A percentile compares a stretch with the other conserved stretches of the same genome.
These are phyloP conservation scores for Penicillium paneum DNA, from an alignment of 2,329 filamentous ascomycete genomes.

Conservation along the genomic window DNA sequence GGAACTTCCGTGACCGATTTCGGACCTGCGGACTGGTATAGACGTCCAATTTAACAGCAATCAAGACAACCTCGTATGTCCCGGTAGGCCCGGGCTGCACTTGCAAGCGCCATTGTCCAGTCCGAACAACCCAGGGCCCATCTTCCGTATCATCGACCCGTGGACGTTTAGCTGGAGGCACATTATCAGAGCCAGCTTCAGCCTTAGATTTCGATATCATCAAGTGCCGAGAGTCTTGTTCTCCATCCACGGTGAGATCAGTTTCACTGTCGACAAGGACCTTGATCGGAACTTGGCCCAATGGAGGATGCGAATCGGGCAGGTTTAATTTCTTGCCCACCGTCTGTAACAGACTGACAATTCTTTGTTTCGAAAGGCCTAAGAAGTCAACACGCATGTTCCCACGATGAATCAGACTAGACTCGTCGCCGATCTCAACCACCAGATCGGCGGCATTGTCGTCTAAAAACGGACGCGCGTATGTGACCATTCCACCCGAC, in stretches of 20 bases:
- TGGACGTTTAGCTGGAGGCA: constrained; percentile 36
- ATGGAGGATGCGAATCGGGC: constrained; percentile 57
- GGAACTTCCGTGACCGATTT: constrained; percentile 64
- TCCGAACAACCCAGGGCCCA: constrained; percentile 60
- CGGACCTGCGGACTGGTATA: constrained; percentile 63
- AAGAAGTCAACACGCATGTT: constrained; percentile 67
- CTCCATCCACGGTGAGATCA: constrained; percentile 43
- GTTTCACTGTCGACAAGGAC: constrained; percentile 57
- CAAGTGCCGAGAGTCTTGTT: constrained; percentile 17
- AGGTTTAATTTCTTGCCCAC: constrained; percentile 76
- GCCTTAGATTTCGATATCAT: constrained; percentile 38
- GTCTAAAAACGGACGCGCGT: constrained; percentile 83
- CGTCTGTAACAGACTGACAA: constrained; percentile 73
- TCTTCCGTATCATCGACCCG: constrained; percentile 44
- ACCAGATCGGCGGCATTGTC: constrained; percentile 69
- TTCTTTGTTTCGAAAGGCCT: constrained; percentile 64
- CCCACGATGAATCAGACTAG: constrained; percentile 56
- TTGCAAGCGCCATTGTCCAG: constrained; percentile 68
- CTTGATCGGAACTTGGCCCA: constrained; percentile 63
- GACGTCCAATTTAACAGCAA: constrained; percentile 73
- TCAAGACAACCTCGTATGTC: constrained; percentile 66
- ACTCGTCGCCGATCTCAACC: constrained; percentile 71
- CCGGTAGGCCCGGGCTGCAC: constrained; percentile 53
- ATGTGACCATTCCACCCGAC: constrained; percentile 62
- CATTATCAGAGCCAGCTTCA: constrained; percentile 14